Percentiles rank a stretch among this genome's conserved stretches.
phyloP scores from a whole-genome alignment of 352 stramenopile species.

The Phytophthora pistaciae region DNA sequence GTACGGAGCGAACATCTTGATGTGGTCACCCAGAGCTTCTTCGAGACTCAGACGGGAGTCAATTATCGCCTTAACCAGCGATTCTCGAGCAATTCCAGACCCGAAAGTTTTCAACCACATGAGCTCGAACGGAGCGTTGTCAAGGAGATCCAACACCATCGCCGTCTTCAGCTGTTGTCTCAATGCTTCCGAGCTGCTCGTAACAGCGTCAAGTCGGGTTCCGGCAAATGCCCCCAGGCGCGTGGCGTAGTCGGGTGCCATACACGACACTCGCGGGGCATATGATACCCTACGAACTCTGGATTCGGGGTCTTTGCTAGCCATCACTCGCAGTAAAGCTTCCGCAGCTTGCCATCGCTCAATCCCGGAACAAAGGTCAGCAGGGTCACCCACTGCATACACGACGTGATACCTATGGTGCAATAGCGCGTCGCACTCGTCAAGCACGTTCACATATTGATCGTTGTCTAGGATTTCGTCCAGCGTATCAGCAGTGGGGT shows the following conservation, averaged over 20 bases:
- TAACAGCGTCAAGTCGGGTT: slow-evolving; percentile 46
- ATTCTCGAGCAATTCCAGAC: slow-evolving; percentile 17
- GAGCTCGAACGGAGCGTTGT: slow-evolving; percentile 65
- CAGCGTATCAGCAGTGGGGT: slow-evolving; percentile 21
- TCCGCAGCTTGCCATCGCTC: slow-evolving; percentile 68
- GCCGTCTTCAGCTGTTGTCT: slow-evolving; percentile 41
- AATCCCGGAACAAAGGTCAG: slow-evolving; percentile 52
- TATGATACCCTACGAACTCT: not conserved
- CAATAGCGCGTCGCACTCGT: slow-evolving; percentile 90
- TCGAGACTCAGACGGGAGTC: slow-evolving; percentile 38
- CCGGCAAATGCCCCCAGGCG: slow-evolving; percentile 55
- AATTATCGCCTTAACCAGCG: slow-evolving; percentile 45
- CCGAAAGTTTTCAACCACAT: slow-evolving; percentile 62
- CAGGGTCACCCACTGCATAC: slow-evolving; percentile 76
- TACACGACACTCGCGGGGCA: slow-evolving; percentile 35
- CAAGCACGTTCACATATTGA: slow-evolving; percentile 85
- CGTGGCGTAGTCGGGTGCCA: slow-evolving; percentile 41
- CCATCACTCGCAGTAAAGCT: slow-evolving; percentile 44
- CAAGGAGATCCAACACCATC: slow-evolving; percentile 69
- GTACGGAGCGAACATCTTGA: slow-evolving; percentile 30
- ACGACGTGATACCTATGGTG: slow-evolving; percentile 90
- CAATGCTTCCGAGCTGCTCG: slow-evolving; percentile 19
- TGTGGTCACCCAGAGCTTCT: slow-evolving; percentile 22
- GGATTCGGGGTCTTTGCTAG: not conserved
- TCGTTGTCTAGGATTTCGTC: slow-evolving; percentile 54